Percentiles rank a stretch among this genome's conserved stretches.
These are phyloP conservation scores for Cyathus striatus DNA, from an alignment of 768 basidiomycete species.

Conservation along the genomic window DNA sequence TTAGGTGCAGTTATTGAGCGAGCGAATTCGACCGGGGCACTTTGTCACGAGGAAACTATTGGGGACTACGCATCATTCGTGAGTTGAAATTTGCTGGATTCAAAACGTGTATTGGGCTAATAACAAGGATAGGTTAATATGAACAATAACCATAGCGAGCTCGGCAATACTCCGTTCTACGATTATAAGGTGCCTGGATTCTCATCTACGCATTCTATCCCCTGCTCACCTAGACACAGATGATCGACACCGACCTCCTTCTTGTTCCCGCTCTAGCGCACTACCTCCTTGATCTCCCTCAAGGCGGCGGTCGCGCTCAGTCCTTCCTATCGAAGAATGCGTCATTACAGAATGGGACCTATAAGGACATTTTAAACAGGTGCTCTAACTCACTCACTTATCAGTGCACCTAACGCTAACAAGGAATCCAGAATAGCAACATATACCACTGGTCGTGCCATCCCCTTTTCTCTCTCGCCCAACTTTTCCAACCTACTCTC, in stretches of 20 bases:
- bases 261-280: conserved; percentile 35
- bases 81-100: neutral
- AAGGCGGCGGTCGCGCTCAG: conserved; percentile 26
- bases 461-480: conserved; percentile 27
- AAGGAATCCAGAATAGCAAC: conserved; percentile 22
- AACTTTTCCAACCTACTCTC: conserved; percentile 24
- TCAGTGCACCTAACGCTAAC: neutral
- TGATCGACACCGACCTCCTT: conserved; percentile 39
- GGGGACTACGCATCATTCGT: conserved; percentile 36
- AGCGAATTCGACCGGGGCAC: conserved; percentile 31
- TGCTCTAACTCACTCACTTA: conserved; percentile 3
- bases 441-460: conserved; percentile 32
- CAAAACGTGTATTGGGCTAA: neutral
- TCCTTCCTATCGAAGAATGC: conserved; percentile 27
- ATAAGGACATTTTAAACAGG: conserved; percentile 29
- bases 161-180: conserved; percentile 34
- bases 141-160: conserved; percentile 24
- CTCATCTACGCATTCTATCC: neutral
- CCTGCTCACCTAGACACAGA: conserved; percentile 12
- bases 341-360: conserved; percentile 36
- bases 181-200: conserved; percentile 32
- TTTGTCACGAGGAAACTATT: conserved; percentile 40
- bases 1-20: conserved; percentile 39
- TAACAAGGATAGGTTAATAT: conserved; percentile 25
- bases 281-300: conserved; percentile 38